Evolutionary conservation across 2,329 filamentous ascomycete genomes (phyloP), one percentile per base, ranked within the genome.

Genomic region (Fusarium lyarnte): DNA sequence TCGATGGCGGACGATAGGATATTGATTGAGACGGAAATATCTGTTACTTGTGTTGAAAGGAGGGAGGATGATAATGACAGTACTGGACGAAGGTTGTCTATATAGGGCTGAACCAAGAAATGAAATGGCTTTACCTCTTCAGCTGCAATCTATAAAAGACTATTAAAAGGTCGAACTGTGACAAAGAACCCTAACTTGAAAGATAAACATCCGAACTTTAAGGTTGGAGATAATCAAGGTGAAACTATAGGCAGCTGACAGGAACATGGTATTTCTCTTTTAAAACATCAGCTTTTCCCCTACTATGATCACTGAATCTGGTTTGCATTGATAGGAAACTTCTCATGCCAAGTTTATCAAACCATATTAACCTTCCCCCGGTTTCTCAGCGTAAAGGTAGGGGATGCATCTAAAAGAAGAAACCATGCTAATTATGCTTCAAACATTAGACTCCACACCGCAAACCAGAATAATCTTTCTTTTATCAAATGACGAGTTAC

Each of bases 31-130:
- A 38, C 29, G 17, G 64, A 38, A 35, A 64, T 69, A 69, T 63
- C 51, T 1, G 58, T 69, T 3, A 47, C 14, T 23, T 69, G 16
- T 42, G 19, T 69, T 19, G 64, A 69, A n/a, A 42, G 58, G 27
- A 63, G 39, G 25, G 33, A 52, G 6, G 25, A 61, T 31, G 33
- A 63, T 8, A 6, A 36, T 27, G 63, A 55, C 2, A 51, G 29
- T 7, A 57, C n/a, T 3, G n/a, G 27, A 35, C 27, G 8, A 23
- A 29, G 9, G 16, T 8, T 33, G 23, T 29, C 38, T 6, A 36
- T 2, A 12, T 33, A 43, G 42, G 25, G 36, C 12, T 35, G 1
- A 12, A 0, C 0, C 6, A 46, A 13, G 8, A 47, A 47, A 42
- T 16, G 3, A 13, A 14, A 47, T 35, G 3, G 46, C n/a, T 4